Base-by-base conservation (phyloP, 192 early-diverging fungal genomes). In the Podila epigama region DNA sequence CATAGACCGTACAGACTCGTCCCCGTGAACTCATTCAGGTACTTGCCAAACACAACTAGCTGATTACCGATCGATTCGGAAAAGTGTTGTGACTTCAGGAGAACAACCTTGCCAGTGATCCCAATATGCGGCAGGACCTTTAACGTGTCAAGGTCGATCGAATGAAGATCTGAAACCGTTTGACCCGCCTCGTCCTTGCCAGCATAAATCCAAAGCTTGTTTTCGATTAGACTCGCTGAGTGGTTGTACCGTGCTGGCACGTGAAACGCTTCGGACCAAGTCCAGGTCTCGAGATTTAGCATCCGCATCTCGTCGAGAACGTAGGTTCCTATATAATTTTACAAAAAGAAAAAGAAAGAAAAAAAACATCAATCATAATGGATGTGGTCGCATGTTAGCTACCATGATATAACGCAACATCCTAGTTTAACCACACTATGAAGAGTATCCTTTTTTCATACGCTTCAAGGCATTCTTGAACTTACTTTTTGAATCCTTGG, bases 141-240 rank as follows among this genome's bases (percentile, higher is more conserved):
- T 12, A 71, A 62, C 4, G 82, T 83, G 39, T 53, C 48, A 15
- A 90, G 77, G 37, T 90, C 82, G 58, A 89, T 82, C 34, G 77
- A 82, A 48, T 83, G 81, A 7, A 90, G 70, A 65, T 88, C 87
- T 1, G 83, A 82, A 0, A 82, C 81, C 0, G 84, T 85, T 22
- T 80, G 84, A 22, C 84, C 82, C 3, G 73, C 65, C 29, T 83
- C 83, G 20, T 87, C 83, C 54, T 87, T 81, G 9, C 88, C 88
- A 32, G 83, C 88, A 48, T 85, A 90, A 10, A 90, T 83, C 68
- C 88, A 90, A 22, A 90, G 73, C 35, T 86, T 85, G n/a, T 71
- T 59, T 9, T 67, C 79, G 33, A 87, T 82, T 10, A 90, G 52
- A 11, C 78, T 83, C 10, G 86, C 82, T 2, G 84, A 89, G 65